A percentile compares a stretch with the other conserved stretches of the same genome.
phyloP scores from a whole-genome alignment of 768 basidiomycete genomes.

The Chalciporus chontae region DNA sequence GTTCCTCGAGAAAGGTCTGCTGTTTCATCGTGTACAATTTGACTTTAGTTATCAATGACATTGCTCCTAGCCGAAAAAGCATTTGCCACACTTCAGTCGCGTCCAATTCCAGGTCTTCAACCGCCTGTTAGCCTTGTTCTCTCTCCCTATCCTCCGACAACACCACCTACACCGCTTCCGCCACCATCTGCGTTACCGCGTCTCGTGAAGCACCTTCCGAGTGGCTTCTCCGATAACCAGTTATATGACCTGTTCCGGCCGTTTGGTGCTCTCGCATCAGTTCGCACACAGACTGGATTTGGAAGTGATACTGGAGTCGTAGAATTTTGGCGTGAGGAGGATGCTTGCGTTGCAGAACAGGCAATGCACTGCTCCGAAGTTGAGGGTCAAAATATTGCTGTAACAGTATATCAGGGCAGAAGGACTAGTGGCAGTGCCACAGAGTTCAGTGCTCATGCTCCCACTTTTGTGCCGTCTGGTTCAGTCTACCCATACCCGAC shows the following conservation, averaged over 20 bases:
- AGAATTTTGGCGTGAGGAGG: conserved; percentile 87
- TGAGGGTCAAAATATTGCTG: conserved; percentile 80
- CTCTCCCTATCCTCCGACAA: conserved; percentile 82
- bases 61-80: conserved; percentile 74
- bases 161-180: conserved; percentile 69
- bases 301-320: conserved; percentile 75
- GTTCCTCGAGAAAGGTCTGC: conserved; percentile 72
- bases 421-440: conserved; percentile 50
- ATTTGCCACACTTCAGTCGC: conserved; percentile 76
- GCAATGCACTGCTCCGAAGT: conserved; percentile 82
- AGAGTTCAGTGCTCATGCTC: conserved; percentile 73
- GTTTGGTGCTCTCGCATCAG: conserved; percentile 80
- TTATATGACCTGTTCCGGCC: conserved; percentile 85
- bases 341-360: conserved; percentile 74
- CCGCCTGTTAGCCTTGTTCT: conserved; percentile 63
- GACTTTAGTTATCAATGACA: conserved; percentile 3
- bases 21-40: conserved; percentile 7
- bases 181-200: conserved; percentile 75
- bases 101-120: conserved; percentile 58
- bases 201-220: conserved; percentile 80
- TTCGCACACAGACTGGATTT: conserved; percentile 68
- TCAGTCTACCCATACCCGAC: conserved; percentile 63
- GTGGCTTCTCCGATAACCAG: conserved; percentile 60
- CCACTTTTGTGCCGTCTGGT: conserved; percentile 71
- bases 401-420: conserved; percentile 71